Evolutionary conservation across 129 eudicot genomes (phyloP).

Genomic region (Artemisia tridentata): DNA sequence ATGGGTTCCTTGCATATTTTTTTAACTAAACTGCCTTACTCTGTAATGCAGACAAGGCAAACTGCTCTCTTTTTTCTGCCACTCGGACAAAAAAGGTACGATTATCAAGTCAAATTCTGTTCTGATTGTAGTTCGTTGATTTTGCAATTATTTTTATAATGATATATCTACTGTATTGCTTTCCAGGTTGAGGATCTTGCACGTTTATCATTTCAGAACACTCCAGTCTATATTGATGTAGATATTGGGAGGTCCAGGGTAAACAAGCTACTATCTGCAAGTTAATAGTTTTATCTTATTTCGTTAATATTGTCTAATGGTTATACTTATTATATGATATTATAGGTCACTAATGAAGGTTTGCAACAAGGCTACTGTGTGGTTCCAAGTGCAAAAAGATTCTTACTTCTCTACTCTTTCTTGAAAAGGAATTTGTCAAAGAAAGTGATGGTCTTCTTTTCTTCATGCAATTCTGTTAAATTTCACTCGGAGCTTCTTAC

Average conservation of each 20-base stretch:
- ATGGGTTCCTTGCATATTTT: background rate
- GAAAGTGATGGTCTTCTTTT: constrained; percentile 96
- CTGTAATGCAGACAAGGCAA: constrained; percentile 59
- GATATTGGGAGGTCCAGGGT: constrained; percentile 87
- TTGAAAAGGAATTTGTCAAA: constrained; percentile 65
- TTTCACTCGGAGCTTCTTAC: constrained; percentile 74
- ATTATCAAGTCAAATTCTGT: constrained; percentile 22
- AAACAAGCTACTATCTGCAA: constrained; percentile 15
- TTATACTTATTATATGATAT: constrained; percentile 1
- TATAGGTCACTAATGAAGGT: constrained; percentile 86
- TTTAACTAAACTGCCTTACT: constrained; percentile 18
- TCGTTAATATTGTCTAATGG: constrained; percentile 6
- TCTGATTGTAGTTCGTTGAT: constrained; percentile 3
- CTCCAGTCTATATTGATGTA: constrained; percentile 79
- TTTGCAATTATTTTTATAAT: background rate
- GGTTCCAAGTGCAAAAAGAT: constrained; percentile 75
- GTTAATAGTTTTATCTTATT: background rate
- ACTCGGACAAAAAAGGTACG: constrained; percentile 87
- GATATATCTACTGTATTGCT: background rate
- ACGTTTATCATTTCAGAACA: constrained; percentile 69
- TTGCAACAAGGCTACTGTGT: constrained; percentile 89
- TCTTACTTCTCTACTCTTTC: constrained; percentile 76
- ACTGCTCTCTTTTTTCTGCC: constrained; percentile 92
- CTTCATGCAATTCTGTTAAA: constrained; percentile 90
- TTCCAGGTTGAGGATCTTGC: constrained; percentile 91